Evolutionary conservation across 495 filamentous ascomycete genomes (phyloP).

Genomic region (Penicillium crystallinum): DNA sequence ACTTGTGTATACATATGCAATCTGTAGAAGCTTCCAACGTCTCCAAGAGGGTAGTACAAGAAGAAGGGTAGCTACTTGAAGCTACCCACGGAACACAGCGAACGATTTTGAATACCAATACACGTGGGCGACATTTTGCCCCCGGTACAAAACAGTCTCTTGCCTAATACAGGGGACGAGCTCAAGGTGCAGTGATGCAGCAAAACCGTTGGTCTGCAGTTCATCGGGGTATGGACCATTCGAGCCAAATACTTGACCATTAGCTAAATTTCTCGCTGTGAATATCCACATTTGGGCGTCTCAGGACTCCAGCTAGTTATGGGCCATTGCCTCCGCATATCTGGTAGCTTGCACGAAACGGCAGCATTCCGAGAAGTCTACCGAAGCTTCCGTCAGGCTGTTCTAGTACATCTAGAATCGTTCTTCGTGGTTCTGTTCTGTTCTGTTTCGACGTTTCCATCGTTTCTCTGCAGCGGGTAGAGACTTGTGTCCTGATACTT

Average conservation of each 20-base stretch:
- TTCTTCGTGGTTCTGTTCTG: neutral
- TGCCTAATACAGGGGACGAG: constrained; percentile 13
- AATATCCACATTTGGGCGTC: constrained; percentile 20
- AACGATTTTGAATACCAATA: constrained; percentile 9
- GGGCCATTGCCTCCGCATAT: constrained; percentile 9
- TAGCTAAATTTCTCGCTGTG: constrained; percentile 9
- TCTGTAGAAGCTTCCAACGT: constrained; percentile 3
- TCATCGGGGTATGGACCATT: constrained; percentile 6
- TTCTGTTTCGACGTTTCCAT: constrained; percentile 3
- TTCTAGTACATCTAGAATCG: constrained; percentile 9
- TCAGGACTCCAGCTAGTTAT: constrained; percentile 9
- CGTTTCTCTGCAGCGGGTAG: constrained; percentile 12
- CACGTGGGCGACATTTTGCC: constrained; percentile 21
- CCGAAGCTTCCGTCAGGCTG: constrained; percentile 16
- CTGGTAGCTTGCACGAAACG: neutral
- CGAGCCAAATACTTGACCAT: constrained; percentile 14
- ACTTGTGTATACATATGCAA: neutral
- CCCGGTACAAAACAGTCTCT: constrained; percentile 11
- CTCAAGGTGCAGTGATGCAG: constrained; percentile 10
- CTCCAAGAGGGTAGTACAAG: constrained; percentile 1
- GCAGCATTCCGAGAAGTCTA: constrained; percentile 9
- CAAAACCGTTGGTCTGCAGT: constrained; percentile 12
- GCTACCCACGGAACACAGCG: neutral
- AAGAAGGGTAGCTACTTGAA: neutral
- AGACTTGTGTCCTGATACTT: constrained; percentile 14